These are phyloP conservation scores for Yamadazyma membranifaciens DNA, from an alignment of 1,139 yeast genomes.

Conservation along the genomic window DNA sequence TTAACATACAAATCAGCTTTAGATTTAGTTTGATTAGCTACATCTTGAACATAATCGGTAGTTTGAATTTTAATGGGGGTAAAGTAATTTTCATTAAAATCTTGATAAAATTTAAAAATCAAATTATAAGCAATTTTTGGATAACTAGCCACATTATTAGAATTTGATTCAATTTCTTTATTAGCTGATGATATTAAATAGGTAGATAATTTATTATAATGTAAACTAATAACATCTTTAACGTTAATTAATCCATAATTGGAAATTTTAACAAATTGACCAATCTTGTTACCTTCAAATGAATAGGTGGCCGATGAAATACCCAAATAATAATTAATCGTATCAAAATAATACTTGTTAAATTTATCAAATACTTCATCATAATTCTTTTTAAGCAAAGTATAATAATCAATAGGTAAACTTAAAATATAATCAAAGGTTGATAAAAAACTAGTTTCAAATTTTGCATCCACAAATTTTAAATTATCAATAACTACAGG, in stretches of 20 bases:
- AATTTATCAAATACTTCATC: constrained; percentile 16
- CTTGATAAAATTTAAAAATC: constrained; percentile 31
- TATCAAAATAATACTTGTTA: constrained; percentile 26
- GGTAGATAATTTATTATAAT: constrained; percentile 31
- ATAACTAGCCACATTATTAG: constrained; percentile 28
- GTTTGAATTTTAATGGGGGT: constrained; percentile 44
- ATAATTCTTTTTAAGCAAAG: constrained; percentile 10
- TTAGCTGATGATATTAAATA: constrained; percentile 24
- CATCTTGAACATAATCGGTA: constrained; percentile 38
- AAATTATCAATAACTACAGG: constrained; percentile 26
- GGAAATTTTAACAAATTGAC: constrained; percentile 32
- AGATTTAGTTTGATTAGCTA: constrained; percentile 32
- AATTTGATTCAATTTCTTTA: constrained; percentile 13
- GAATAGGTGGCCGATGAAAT: constrained; percentile 25
- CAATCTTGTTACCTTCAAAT: constrained; percentile 21
- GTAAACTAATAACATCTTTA: constrained; percentile 24
- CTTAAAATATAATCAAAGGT: constrained; percentile 17
- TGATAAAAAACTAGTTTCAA: constrained; percentile 26
- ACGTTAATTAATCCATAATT: constrained; percentile 15
- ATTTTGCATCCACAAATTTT: constrained; percentile 25
- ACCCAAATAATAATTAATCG: constrained; percentile 30
- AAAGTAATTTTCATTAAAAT: constrained; percentile 36
- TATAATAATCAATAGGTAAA: constrained; percentile 15
- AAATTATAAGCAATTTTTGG: constrained; percentile 34
- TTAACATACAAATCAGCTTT: constrained; percentile 30